phyloP scores from a whole-genome alignment of 345 rosid species.

The Combretum micranthum region DNA sequence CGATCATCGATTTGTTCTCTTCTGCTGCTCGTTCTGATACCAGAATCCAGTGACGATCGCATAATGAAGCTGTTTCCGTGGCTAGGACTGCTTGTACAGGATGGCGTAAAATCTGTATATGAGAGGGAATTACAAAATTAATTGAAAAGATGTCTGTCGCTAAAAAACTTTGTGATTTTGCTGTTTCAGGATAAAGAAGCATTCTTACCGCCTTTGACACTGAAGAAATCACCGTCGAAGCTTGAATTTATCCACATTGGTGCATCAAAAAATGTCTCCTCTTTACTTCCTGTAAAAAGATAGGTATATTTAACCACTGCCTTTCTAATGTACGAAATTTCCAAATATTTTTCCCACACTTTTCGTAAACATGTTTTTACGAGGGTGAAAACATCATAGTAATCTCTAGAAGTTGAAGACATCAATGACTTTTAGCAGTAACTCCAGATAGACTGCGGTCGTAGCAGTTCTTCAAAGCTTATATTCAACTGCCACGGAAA shows the following conservation, averaged over 20 bases:
- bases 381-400: too few species aligned
- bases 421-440: too few species aligned
- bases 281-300: constrained; percentile 13
- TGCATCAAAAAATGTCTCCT: constrained; percentile 7
- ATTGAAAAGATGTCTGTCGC: not conserved
- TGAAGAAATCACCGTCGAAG: constrained; percentile 26
- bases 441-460: too few species aligned
- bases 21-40: not conserved
- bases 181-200: too few species aligned
- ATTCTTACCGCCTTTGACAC: constrained; percentile 8
- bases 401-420: too few species aligned
- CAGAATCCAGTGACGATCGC: not conserved
- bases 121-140: not conserved
- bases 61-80: constrained; percentile 1
- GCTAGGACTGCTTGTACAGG: constrained; percentile 11
- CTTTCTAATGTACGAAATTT: not conserved
- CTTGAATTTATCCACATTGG: constrained; percentile 4
- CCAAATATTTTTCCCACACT: too few species aligned
- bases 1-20: not conserved
- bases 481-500: too few species aligned
- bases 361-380: too few species aligned
- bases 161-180: too few species aligned
- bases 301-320: not conserved
- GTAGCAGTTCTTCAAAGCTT: too few species aligned
- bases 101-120: constrained; percentile 7